phyloP scores from a whole-genome alignment of 164 flowering plant genomes.

The Stephania japonica region DNA sequence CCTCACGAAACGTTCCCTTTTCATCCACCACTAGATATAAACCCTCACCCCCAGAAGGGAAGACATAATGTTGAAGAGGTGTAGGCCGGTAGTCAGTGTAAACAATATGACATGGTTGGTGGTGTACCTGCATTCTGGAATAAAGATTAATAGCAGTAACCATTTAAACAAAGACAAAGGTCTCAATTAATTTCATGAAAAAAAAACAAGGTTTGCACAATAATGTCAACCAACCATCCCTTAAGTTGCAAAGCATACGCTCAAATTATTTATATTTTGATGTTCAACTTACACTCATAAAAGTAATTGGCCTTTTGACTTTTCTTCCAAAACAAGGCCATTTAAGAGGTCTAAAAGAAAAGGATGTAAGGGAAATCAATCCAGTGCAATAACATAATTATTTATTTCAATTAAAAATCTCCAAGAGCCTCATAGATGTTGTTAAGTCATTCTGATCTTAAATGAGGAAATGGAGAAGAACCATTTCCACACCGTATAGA shows the following conservation, averaged over 20 bases:
- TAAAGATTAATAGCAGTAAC: background rate
- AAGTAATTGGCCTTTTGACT: background rate
- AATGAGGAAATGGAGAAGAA: too few relatives aligned
- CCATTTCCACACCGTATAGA: too few relatives aligned
- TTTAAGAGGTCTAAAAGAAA: background rate
- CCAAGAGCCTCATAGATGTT: too few relatives aligned
- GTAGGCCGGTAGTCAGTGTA: slow-evolving; percentile 98
- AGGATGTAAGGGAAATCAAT: too few relatives aligned
- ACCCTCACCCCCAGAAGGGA: slow-evolving; percentile 88
- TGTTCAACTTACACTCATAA: background rate
- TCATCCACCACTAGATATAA: slow-evolving; percentile 94
- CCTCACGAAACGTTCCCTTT: slow-evolving; percentile 91
- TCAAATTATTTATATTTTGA: too few relatives aligned
- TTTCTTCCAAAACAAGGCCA: background rate
- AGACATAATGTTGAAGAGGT: slow-evolving; percentile 96
- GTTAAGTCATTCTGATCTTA: too few relatives aligned
- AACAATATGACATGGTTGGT: slow-evolving; percentile 96
- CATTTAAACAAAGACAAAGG: background rate
- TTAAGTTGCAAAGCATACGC: too few relatives aligned
- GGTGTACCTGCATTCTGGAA: slow-evolving; percentile 69
- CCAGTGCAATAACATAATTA: too few relatives aligned
- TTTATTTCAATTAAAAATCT: too few relatives aligned
- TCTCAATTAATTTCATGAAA: background rate
- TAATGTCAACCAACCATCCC: too few relatives aligned
- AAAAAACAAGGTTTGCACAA: too few relatives aligned